Percentiles rank a stretch among this genome's conserved stretches.
Conservation (phyloP, 140 eudicot species). For the Anethum foeniculum region DNA sequence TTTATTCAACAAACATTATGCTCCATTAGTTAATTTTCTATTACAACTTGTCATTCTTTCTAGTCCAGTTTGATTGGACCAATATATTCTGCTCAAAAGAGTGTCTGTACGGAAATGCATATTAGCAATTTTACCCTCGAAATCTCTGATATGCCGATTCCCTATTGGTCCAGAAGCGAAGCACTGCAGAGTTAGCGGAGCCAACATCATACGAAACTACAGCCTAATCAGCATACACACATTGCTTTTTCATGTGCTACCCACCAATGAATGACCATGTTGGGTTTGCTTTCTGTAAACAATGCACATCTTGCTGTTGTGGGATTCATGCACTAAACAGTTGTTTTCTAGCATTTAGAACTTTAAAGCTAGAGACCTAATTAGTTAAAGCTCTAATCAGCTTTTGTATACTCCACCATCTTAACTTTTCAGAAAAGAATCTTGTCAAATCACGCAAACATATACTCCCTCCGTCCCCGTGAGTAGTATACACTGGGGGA, state of each 20-base stretch:
- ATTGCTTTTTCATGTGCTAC: background rate
- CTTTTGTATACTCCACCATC: constrained; percentile 9
- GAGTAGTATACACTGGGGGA: no score
- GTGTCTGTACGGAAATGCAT: background rate
- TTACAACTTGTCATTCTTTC: background rate
- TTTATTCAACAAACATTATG: background rate
- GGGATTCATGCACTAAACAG: constrained; percentile 4
- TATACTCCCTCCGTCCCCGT: no score
- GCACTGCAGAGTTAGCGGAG: background rate
- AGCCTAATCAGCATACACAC: background rate
- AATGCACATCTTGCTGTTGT: background rate
- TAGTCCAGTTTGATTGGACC: background rate
- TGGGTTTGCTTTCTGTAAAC: constrained; percentile 13
- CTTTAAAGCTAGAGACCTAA: background rate
- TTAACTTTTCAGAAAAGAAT: constrained; percentile 12
- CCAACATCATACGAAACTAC: background rate
- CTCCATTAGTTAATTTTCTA: background rate
- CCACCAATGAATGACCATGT: constrained; percentile 11
- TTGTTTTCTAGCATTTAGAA: background rate
- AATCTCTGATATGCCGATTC: background rate
- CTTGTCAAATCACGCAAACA: constrained; percentile 10
- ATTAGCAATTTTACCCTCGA: background rate
- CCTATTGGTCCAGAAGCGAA: background rate
- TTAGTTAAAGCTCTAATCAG: background rate
- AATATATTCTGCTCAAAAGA: background rate